Evolutionary conservation across 2,329 filamentous ascomycete genomes (phyloP), one percentile per base, ranked within the genome.

Genomic region (Pseudogymnoascus sp.): DNA sequence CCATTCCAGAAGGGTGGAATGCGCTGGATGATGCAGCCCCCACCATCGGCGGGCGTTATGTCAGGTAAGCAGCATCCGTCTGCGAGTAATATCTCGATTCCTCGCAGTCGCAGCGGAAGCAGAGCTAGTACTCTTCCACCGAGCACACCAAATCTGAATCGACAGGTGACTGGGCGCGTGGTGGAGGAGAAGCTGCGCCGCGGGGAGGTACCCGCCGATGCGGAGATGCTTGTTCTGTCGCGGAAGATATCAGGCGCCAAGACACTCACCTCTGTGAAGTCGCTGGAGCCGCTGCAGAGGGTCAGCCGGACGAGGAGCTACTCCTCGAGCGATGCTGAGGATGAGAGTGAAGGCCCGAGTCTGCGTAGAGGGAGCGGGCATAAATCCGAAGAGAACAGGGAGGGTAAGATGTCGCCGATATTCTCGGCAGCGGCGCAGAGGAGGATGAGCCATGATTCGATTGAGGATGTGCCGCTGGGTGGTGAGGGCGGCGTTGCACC

Each of bases 1-100:
- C 88, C 86, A 12, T 81, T 79, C 37, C 85, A 83, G 70, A 84
- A 78, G 69, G 84, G 85, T 60, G 90, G 89, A 63, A 87, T 89
- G 60, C 82, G 81, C 69, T 97, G 92, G 92, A 96, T 97, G 91
- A 78, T 96, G 59, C 90, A 96, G 70, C 92, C 92, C 2, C 91
- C 91, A 1, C 92, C 92, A n/a, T 84, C 87, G 34, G 91, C 92
- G 61, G 91, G 88, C 72, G 80, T 96, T 63, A 97, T 97, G 92
- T 89, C 88, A 65, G 92, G 91, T 66, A 94, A 92, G 72, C 83
- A 89, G 35, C 83, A 84, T 30, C 85, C 88, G 18, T 83, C 80
- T 67, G 77, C 86, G 60, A 87, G 83, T 65, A 77, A 78, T 35
- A 89, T 84, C 69, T 77, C 80, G 35, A 78, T 75, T 68, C 77